Conservation (phyloP, 2,329 filamentous ascomycete species). For the Hymenoscyphus scutula region DNA sequence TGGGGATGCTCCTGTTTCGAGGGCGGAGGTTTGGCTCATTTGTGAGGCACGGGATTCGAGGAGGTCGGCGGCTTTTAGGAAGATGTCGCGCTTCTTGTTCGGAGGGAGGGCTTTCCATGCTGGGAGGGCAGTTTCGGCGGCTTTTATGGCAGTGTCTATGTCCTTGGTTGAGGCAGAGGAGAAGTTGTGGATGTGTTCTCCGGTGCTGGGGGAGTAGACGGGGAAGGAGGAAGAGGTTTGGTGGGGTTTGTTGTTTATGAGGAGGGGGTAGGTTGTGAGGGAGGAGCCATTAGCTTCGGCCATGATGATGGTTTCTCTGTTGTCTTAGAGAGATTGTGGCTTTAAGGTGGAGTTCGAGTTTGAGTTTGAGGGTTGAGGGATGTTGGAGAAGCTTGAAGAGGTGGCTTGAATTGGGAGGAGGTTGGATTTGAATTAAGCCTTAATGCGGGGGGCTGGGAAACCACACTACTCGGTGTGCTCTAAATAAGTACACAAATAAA, state of each 20-base stretch:
- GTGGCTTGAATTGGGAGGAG: too few species aligned
- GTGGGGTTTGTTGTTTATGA: conserved; percentile 47
- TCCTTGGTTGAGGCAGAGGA: conserved; percentile 55
- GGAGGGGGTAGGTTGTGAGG: conserved; percentile 35
- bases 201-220: conserved; percentile 56
- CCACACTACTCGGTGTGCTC: too few species aligned
- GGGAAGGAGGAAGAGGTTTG: conserved; percentile 49
- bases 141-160: conserved; percentile 50
- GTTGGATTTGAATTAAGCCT: too few species aligned
- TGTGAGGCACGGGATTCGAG: conserved; percentile 53
- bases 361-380: too few species aligned
- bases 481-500: too few species aligned
- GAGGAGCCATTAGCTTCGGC: not conserved
- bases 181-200: conserved; percentile 52
- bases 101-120: conserved; percentile 66
- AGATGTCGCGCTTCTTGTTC: conserved; percentile 61
- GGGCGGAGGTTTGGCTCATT: conserved; percentile 55
- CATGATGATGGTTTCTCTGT: not conserved
- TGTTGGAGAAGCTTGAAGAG: too few species aligned
- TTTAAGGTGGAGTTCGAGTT: not conserved
- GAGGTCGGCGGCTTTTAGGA: conserved; percentile 66
- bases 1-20: conserved; percentile 47
- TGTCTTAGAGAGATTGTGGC: not conserved
- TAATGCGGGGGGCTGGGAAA: too few species aligned
- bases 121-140: conserved; percentile 65